Base-by-base conservation (phyloP, 352 stramenopile genomes). In the Phytophthora quininea region DNA sequence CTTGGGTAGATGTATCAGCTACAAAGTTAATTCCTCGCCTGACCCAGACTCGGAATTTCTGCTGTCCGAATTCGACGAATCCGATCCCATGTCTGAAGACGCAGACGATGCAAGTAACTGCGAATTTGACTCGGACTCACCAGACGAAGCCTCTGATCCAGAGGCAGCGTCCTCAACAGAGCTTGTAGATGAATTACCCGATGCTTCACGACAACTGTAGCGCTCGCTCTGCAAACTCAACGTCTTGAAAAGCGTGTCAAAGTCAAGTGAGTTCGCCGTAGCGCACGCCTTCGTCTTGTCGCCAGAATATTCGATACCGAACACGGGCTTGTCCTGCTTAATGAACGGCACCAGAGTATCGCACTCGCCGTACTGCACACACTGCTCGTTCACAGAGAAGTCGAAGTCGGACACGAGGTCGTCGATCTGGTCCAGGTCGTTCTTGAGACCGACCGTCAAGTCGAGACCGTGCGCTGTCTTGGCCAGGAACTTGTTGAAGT, bases 301-400 rank as follows among this genome's bases (percentile, higher is more conserved):
- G 19, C 73, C 73, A 9, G 77, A 62, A 71, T 88, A 89, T 56
- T 91, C 82, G 38, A 88, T 78, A 14, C 75, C 70, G 49, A 89
- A 80, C 54, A 91, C 80, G n/a, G 79, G 58, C 59, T 89, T 91
- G 62, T 79, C 63, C 33, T 66, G 54, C 27, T 73, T 46, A 32
- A 86, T 73, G 58, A 91, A 89, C 31, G 69, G 70, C 40, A 58
- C 31, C 10, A 84, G 54, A 46, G 37, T 63, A 9, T 73, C 65
- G 32, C 79, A 89, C 55, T 89, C 79, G n/a, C 80, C 58, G 61
- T 80, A 83, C 33, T 82, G 51, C 52, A 75, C 73, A 30, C 82
- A 89, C 58, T 82, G 71, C 68, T 90, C 82, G 48, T 85, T 88
- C 45, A 89, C 70, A 4, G 79, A 76, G 47, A 89, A 89, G 67